Evolutionary conservation across 2,329 filamentous ascomycete genomes (phyloP), one percentile per base, ranked within the genome.

Genomic region (Trichophyton simii): DNA sequence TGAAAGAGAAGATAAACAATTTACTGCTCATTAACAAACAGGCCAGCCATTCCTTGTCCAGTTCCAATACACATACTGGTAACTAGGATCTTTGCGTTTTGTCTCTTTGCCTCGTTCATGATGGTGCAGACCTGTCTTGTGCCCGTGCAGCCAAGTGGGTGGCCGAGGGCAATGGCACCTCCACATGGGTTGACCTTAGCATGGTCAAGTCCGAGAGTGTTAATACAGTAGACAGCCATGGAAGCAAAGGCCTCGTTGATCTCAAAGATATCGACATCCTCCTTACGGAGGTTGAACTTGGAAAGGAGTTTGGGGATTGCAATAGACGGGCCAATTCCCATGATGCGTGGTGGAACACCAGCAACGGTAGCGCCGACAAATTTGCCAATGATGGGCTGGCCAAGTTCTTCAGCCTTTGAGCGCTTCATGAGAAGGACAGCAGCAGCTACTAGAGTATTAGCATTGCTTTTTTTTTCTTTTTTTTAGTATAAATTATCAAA

Each of bases 211-310:
- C 83, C 69, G 8, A 79, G 69, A 75, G 92, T 83, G 69, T 90
- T 81, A 61, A 88, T 78, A 77, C 91, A 96, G 82, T 96, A 97
- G 34, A 96, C 91, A 0, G 90, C 91, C 94, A 97, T 97, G 59
- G 88, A 94, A 22, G 91, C 92, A 70, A 99, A 99, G 1, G 94
- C 94, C 82, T 99, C 94, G 79, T 99, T 99, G 72, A 99, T 77
- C 82, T 97, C 94, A 68, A 92, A 81, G 41, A 97, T 82, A 71
- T 99, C 94, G 64, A 94, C 83, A 68, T 97, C 94, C 63, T 87
- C 83, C 60, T 95, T 79, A 25, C 81, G 83, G 64, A 99, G 76
- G 75, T 87, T 85, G 81, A 87, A 85, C 78, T 94, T 87, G 71
- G 77, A 76, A 54, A 99, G 83, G 34, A 99, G 84, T 83, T 99